A percentile compares a stretch with the other conserved stretches of the same genome.
phyloP scores from a whole-genome alignment of 2,329 filamentous ascomycete genomes.

The Bipolaris gigantea region DNA sequence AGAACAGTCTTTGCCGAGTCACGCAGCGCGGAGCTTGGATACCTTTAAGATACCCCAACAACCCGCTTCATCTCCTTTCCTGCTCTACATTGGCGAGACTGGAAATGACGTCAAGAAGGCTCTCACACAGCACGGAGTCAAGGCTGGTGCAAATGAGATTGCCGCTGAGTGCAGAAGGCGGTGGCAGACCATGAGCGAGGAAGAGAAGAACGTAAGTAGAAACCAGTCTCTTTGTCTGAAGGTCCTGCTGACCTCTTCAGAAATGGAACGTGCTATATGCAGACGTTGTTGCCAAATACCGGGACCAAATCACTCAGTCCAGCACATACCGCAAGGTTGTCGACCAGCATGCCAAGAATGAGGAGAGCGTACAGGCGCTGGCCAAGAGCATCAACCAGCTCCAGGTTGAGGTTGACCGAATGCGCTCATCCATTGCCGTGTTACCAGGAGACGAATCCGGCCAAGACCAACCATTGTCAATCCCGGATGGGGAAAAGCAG shows the following conservation, averaged over 20 bases:
- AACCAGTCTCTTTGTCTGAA: neutral
- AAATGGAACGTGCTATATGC: constrained; percentile 49
- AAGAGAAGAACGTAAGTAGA: constrained; percentile 42
- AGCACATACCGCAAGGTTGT: constrained; percentile 42
- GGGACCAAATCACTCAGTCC: constrained; percentile 43
- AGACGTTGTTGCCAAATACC: constrained; percentile 45
- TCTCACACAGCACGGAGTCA: constrained; percentile 40
- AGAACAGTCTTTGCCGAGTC: constrained; percentile 13
- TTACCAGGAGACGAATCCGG: constrained; percentile 24
- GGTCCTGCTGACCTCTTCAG: constrained; percentile 25
- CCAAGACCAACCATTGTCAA: constrained; percentile 15
- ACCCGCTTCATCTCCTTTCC: constrained; percentile 45
- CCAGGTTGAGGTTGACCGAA: constrained; percentile 44
- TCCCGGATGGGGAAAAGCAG: constrained; percentile 23
- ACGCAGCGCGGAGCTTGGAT: constrained; percentile 32
- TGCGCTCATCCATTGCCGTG: constrained; percentile 40
- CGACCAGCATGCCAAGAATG: constrained; percentile 43
- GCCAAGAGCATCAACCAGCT: constrained; percentile 47
- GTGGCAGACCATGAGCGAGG: constrained; percentile 46
- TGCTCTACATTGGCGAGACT: constrained; percentile 46
- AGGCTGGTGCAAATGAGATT: constrained; percentile 46
- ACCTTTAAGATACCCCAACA: constrained; percentile 43
- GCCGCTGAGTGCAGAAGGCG: constrained; percentile 45
- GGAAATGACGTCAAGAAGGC: constrained; percentile 45
- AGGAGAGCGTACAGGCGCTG: constrained; percentile 45